Base-by-base conservation (phyloP, 2,329 filamentous ascomycete genomes). In the Dactylonectria estremocensis region DNA sequence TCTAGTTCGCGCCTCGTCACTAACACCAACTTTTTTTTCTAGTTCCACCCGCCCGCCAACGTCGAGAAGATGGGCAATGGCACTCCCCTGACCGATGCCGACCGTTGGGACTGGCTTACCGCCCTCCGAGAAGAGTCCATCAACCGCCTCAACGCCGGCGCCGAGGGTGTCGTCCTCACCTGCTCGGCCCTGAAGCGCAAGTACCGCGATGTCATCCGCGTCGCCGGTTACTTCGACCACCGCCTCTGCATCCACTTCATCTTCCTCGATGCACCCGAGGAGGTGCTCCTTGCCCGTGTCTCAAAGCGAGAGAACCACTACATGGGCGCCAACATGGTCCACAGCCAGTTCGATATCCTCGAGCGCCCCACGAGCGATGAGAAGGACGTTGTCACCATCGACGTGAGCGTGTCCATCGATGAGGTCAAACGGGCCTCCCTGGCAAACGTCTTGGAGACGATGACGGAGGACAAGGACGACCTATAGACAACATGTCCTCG, bases 71-170 rank as follows among this genome's bases (percentile, higher is more conserved):
- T 99, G 96, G 87, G 89, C 77, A 87, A 87, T 73, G 94, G 94
- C 73, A 91, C 90, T 64, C 95, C 96, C 2, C 87, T 99, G 40
- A 97, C 93, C 63, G 96, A 99, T 78, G 92, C 91, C 67, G 96
- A 99, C 83, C 92, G 96, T 71, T 98, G 96, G 96, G 95, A 98
- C 84, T 99, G 96, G 96, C 90, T 99, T 70, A 93, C 92, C 53
- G 86, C 87, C 13, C 87, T 96, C 14, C 92, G 93, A 70, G 89
- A 94, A 71, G 91, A 91, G 76, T 89, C 90, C 7, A 84, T 91
- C 62, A 81, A 82, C 60, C 84, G 84, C 57, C 84, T 92, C 67
- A 83, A 85, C 62, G 81, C 80, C 55, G 90, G 90, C 43, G 86
- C 88, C 18, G 83, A 87, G 33, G 92, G 94, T 55, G 96, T 98